Conservation (phyloP, 1,139 yeast species). For the Citeromyces siamensis region DNA sequence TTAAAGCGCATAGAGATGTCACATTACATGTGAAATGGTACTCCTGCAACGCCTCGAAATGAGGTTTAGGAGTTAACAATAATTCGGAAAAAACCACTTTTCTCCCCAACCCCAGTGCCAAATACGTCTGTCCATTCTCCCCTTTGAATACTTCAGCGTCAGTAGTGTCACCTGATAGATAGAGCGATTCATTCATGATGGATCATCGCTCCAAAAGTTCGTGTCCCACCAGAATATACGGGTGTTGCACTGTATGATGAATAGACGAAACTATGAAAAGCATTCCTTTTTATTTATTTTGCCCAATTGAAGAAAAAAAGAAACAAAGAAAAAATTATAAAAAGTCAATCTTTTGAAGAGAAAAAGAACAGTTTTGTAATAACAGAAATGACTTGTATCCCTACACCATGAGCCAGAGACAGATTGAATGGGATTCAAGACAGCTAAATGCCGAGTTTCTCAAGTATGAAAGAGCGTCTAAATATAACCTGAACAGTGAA, state of each 20-base stretch:
- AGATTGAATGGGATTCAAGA: conserved; percentile 19
- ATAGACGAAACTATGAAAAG: too few relatives aligned
- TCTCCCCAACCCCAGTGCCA: background rate
- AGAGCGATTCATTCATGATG: too few relatives aligned
- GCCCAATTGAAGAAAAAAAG: too few relatives aligned
- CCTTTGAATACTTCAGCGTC: background rate
- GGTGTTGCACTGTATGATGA: too few relatives aligned
- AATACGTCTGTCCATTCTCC: background rate
- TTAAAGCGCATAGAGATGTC: too few relatives aligned
- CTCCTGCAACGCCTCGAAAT: background rate
- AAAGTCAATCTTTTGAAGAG: background rate
- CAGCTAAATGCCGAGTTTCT: conserved; percentile 34
- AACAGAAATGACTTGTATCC: background rate
- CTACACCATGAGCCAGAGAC: conserved; percentile 1
- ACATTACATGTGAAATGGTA: background rate
- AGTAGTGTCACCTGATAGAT: too few relatives aligned
- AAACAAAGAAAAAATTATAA: background rate
- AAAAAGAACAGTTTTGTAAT: background rate
- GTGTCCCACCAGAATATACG: too few relatives aligned
- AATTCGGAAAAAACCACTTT: too few relatives aligned
- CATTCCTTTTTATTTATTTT: too few relatives aligned
- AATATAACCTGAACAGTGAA: conserved; percentile 32
- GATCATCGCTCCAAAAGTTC: too few relatives aligned
- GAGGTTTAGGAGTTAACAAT: background rate
- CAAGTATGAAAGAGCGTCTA: conserved; percentile 29